Evolutionary conservation across 2,329 filamentous ascomycete genomes (phyloP), one percentile per base, ranked within the genome.

Genomic region (Chaetomium sp.): DNA sequence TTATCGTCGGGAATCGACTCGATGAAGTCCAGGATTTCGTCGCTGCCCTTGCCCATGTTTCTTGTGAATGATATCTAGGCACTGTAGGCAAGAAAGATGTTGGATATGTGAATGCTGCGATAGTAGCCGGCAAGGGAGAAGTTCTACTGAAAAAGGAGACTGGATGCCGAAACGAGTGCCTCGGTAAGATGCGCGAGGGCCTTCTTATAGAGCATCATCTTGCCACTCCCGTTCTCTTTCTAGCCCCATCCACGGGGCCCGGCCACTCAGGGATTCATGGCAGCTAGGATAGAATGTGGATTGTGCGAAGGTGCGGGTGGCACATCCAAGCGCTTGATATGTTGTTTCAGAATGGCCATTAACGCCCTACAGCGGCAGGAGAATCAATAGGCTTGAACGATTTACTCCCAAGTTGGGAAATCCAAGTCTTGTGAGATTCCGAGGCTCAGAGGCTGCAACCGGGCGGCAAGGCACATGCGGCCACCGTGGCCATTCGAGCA

Each of bases 1-100:
- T 49, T 49, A 8, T 14, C 46, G 38, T 49, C 46, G 46, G 46
- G 46, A 6, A 49, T 49, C 4, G 46, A 49, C 46, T 37, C 46
- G n/a, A 49, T 49, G 12, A 49, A 49, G n/a, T 6, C 35, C 35
- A n/a, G 34, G 34, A 49, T 19, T 7, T 34, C 46, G 14, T n/a
- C 35, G 35, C 3, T 38, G n/a, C 34, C 46, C 46, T 49, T 49
- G 35, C 46, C 46, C 46, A 47, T 47, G 35, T n/a, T n/a, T n/a
- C n/a, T 49, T 49, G n/a, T 14, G 2, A 34, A 37, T 38, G 46
- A 32, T 14, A 49, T n/a, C n/a, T 38, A 38, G 14, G 34, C 34
- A 38, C 4, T 34, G 14, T 37, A 10, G 38, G 34, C 6, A 14
- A 49, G 14, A 37, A 49, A 19, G 35, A 49, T 36, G 33, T 5